Conservation (phyloP, 495 filamentous ascomycete genomes). For the Cudoniella acicularis region DNA sequence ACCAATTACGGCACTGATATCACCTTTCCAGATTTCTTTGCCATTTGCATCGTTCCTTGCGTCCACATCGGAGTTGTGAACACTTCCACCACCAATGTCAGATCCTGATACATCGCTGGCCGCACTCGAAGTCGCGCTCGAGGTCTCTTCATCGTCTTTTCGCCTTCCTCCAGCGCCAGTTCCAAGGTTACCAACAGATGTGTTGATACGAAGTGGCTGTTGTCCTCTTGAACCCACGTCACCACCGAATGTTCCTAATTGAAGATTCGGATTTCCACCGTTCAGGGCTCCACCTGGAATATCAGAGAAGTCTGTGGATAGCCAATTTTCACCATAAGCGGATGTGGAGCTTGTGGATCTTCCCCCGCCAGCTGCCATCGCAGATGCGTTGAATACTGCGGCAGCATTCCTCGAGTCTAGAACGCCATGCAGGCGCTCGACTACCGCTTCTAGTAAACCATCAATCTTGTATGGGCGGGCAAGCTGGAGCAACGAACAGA, state of each 20-base stretch:
- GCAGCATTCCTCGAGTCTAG: conserved; percentile 92
- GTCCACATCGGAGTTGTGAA: conserved; percentile 23
- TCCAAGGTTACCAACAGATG: conserved; percentile 21
- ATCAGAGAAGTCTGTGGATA: conserved; percentile 1
- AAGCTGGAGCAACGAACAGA: conserved; percentile 91
- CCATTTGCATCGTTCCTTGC: conserved; percentile 43
- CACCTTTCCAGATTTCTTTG: conserved; percentile 84
- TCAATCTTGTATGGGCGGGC: conserved; percentile 91
- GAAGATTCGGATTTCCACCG: not conserved
- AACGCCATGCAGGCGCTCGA: conserved; percentile 85
- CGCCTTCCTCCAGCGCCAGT: conserved; percentile 22
- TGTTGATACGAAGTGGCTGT: conserved; percentile 29
- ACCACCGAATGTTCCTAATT: conserved; percentile 2
- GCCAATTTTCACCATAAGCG: conserved; percentile 20
- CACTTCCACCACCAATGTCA: conserved; percentile 43
- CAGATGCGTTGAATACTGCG: conserved; percentile 95
- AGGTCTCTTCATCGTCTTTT: conserved; percentile 37
- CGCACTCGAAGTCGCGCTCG: conserved; percentile 33
- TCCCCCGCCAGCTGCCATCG: conserved; percentile 95
- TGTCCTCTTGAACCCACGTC: conserved; percentile 10
- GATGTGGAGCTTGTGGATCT: conserved; percentile 34
- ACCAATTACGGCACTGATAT: conserved; percentile 90
- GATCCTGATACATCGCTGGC: conserved; percentile 43
- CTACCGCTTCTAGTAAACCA: conserved; percentile 84
- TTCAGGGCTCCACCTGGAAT: not conserved